Conservation (phyloP, 306 rosid species). For the Alnus rubra region DNA sequence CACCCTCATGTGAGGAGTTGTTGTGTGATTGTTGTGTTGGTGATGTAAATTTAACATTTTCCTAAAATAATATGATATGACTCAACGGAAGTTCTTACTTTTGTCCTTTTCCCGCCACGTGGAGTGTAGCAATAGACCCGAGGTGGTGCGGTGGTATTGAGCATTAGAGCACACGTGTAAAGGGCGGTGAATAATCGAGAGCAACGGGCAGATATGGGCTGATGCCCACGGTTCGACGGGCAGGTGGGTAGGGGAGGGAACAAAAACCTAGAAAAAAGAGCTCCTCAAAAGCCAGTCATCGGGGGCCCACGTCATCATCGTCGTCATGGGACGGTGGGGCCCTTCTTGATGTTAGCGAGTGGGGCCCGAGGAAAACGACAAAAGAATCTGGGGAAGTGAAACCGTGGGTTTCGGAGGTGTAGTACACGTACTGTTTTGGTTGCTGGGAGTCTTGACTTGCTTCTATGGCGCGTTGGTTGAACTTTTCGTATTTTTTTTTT, state of each 20-base stretch:
- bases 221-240: conserved; percentile 23
- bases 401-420: conserved; percentile 47
- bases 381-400: conserved; percentile 49
- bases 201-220: conserved; percentile 5
- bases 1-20: no score
- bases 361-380: conserved; percentile 54
- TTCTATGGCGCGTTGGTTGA: conserved; percentile 34
- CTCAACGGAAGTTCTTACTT: background rate
- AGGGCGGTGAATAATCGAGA: conserved; percentile 12
- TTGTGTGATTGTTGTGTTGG: no score
- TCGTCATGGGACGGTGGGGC: conserved; percentile 36
- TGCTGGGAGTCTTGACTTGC: conserved; percentile 16
- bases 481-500: background rate
- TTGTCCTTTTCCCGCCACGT: conserved; percentile 28
- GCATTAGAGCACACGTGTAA: conserved; percentile 47
- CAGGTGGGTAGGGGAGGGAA: conserved; percentile 26
- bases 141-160: conserved; percentile 15
- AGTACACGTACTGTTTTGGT: conserved; percentile 6
- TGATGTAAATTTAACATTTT: no score
- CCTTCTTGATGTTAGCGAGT: background rate
- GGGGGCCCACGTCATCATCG: conserved; percentile 34
- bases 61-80: background rate
- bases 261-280: conserved; percentile 40
- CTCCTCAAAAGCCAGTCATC: background rate
- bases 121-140: conserved; percentile 13